phyloP scores from a whole-genome alignment of 2,329 filamentous ascomycete genomes.

The Cyclaneusma minus region DNA sequence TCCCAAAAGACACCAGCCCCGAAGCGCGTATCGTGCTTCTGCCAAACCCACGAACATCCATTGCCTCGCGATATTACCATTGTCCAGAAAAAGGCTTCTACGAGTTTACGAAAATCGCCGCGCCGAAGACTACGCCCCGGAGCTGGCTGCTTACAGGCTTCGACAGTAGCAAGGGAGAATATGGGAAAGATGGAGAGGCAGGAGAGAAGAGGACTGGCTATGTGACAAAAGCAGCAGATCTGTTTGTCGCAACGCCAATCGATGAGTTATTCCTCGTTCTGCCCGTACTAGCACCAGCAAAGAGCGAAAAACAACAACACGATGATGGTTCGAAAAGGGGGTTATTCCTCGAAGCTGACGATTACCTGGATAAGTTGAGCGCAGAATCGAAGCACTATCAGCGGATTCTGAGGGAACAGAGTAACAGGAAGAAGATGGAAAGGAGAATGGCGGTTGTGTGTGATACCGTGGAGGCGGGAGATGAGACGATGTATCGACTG shows the following conservation, averaged over 20 bases:
- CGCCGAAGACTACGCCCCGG: constrained; percentile 34
- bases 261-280: constrained; percentile 77
- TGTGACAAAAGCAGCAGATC: constrained; percentile 50
- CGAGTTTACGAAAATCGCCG: constrained; percentile 44
- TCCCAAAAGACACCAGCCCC: constrained; percentile 37
- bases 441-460: constrained; percentile 55
- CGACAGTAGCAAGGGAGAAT: constrained; percentile 3
- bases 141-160: constrained; percentile 41
- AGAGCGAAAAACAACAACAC: constrained; percentile 36
- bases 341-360: constrained; percentile 55
- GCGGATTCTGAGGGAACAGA: constrained; percentile 31
- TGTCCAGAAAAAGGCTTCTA: constrained; percentile 47
- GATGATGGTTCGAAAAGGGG: too few relatives aligned
- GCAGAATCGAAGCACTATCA: constrained; percentile 40
- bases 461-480: constrained; percentile 68
- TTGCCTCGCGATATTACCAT: constrained; percentile 42
- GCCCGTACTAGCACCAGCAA: constrained; percentile 44
- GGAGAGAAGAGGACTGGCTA: constrained; percentile 24
- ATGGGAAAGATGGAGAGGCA: constrained; percentile 8
- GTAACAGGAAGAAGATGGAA: constrained; percentile 36
- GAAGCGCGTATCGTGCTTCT: constrained; percentile 43
- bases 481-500: constrained; percentile 73
- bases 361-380: constrained; percentile 51
- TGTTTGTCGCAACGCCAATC: constrained; percentile 72
- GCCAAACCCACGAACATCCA: constrained; percentile 38